Evolutionary conservation across 2,329 filamentous ascomycete species (phyloP), one percentile per base, ranked within the genome.

Genomic region (Laburnicola sp.): DNA sequence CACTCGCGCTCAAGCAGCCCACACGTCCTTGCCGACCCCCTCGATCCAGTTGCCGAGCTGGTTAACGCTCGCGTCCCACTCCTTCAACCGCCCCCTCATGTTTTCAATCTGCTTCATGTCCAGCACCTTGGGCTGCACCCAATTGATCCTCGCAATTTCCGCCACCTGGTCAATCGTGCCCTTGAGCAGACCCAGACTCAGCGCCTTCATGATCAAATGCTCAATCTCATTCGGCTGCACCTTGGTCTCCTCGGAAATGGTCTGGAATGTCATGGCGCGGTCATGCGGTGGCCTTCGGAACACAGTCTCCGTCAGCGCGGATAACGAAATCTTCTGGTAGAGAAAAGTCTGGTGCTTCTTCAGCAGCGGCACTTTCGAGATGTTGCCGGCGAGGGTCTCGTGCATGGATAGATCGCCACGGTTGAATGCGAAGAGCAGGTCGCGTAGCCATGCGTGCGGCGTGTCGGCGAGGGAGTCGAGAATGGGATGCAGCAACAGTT

Each of bases 181-280:
- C 62, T 88, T 84, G 62, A 99, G 78, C 62, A 99, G 79, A 0
- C 94, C 94, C 63, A 99, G 76, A 69, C 92, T 97, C 65, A 99
- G 77, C n/a, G 94, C 94, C 81, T 97, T 97, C 94, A 99, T 99
- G 66, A 99, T 89, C 58, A 99, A 78, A 73, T 97, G 93, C 80
- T 99, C 94, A 63, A 99, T 97, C 78, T 97, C 91, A 66, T 94
- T 86, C 2, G 86, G 84, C 63, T 86, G 83, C 45, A 99, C 92
- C 76, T 96, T 96, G 3, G 94, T 99, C 79, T 97, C 93, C 61
- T 88, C 82, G 4, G 89, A 84, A 68, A 99, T 97, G 43, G 91
- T 89, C 45, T 80, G 78, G 76, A 99, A 99, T 3, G 88, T 88
- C 87, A 99, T 94, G 65, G 91, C 87, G 58, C 94, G 89, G 79